Conservation (phyloP, 352 stramenopile species). For the Phytophthora melonis region DNA sequence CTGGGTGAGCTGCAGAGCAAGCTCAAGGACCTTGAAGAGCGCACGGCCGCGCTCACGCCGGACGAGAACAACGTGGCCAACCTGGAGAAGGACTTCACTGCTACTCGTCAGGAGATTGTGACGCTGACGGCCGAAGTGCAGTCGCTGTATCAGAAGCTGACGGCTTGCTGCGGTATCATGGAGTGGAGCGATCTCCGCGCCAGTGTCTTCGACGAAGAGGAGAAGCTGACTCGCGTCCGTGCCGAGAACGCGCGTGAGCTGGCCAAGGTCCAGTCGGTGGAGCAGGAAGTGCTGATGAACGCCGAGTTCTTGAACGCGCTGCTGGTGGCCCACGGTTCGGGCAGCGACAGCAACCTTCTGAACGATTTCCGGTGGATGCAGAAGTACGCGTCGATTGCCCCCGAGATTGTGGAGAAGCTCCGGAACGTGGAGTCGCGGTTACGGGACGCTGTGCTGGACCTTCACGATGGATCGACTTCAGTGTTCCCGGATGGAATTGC, state of each 20-base stretch:
- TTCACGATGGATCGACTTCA: slow-evolving; percentile 25
- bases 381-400: slow-evolving; percentile 63
- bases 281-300: slow-evolving; percentile 70
- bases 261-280: slow-evolving; percentile 48
- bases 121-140: slow-evolving; percentile 56
- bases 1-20: slow-evolving; percentile 44
- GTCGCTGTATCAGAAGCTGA: slow-evolving; percentile 62
- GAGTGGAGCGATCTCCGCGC: slow-evolving; percentile 66
- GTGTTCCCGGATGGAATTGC: slow-evolving; percentile 21
- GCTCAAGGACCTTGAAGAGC: slow-evolving; percentile 53
- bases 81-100: slow-evolving; percentile 56
- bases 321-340: slow-evolving; percentile 41
- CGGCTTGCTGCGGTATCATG: slow-evolving; percentile 61
- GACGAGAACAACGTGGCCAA: slow-evolving; percentile 35
- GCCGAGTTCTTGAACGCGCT: slow-evolving; percentile 69
- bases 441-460: slow-evolving; percentile 48
- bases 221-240: slow-evolving; percentile 47
- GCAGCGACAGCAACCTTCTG: slow-evolving; percentile 30
- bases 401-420: slow-evolving; percentile 59
- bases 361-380: slow-evolving; percentile 50
- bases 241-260: slow-evolving; percentile 47
- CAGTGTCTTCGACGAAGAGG: slow-evolving; percentile 55
- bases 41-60: slow-evolving; percentile 44
- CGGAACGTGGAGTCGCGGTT: slow-evolving; percentile 50
- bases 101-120: slow-evolving; percentile 58